Evolutionary conservation across 2,329 filamentous ascomycete species (phyloP).

Genomic region (Beauveria varroae): DNA sequence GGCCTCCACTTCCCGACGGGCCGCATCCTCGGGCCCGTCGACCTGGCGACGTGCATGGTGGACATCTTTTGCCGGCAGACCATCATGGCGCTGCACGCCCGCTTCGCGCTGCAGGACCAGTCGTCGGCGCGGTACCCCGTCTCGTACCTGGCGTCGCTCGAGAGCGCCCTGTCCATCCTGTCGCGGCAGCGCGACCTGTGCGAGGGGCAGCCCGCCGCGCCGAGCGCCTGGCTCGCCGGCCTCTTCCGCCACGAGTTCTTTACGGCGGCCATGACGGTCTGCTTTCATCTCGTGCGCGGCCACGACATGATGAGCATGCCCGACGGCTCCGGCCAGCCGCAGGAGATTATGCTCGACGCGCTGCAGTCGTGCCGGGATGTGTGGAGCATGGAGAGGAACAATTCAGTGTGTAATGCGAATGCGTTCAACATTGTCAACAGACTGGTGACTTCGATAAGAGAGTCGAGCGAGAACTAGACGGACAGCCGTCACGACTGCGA

Average conservation of each 20-base stretch:
- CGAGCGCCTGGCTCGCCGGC: slow-evolving; percentile 8
- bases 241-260: slow-evolving; percentile 13
- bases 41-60: slow-evolving; percentile 10
- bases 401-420: slow-evolving; percentile 12
- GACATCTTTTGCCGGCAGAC: slow-evolving; percentile 11
- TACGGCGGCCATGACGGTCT: slow-evolving; percentile 13
- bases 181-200: slow-evolving; percentile 11
- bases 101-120: slow-evolving; percentile 6
- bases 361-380: slow-evolving; percentile 13
- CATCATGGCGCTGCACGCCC: slow-evolving; percentile 11
- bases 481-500: no score
- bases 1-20: slow-evolving; percentile 6
- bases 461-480: neutral
- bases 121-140: slow-evolving; percentile 5
- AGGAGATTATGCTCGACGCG: slow-evolving; percentile 13
- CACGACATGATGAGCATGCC: slow-evolving; percentile 1
- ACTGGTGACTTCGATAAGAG: slow-evolving; percentile 4
- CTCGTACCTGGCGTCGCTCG: slow-evolving; percentile 11
- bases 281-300: slow-evolving; percentile 10
- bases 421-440: slow-evolving; percentile 11
- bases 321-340: slow-evolving; percentile 4
- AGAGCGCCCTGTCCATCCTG: slow-evolving; percentile 10
- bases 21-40: neutral
- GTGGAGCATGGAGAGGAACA: slow-evolving; percentile 11
- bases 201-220: neutral